A percentile compares a stretch with the other conserved stretches of the same genome.
phyloP scores from a whole-genome alignment of 345 rosid genomes.

The Camelina sativa region DNA sequence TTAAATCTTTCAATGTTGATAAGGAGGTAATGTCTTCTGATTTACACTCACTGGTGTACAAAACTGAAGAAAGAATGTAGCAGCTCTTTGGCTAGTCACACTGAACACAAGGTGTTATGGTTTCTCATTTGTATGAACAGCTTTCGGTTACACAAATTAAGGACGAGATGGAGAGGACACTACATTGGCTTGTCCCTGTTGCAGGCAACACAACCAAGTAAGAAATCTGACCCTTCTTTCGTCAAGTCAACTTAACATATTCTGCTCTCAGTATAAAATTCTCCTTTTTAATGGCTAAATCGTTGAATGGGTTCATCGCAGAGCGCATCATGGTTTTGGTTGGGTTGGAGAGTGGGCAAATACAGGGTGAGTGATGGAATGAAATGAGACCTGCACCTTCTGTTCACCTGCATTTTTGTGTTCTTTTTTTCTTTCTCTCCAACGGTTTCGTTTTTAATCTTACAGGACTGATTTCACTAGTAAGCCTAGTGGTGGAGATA shows the following conservation, averaged over 20 bases:
- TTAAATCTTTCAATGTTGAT: constrained; percentile 63
- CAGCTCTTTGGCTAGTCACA: constrained; percentile 7
- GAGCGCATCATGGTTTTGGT: constrained; percentile 85
- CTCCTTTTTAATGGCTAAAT: constrained; percentile 11
- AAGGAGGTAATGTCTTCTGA: constrained; percentile 54
- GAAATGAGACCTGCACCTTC: constrained; percentile 18
- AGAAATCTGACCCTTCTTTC: constrained; percentile 21
- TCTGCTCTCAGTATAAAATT: neutral
- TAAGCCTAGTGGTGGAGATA: constrained; percentile 57
- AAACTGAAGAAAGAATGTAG: constrained; percentile 7
- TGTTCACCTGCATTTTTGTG: constrained; percentile 4
- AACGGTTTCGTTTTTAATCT: constrained; percentile 18
- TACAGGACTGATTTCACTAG: constrained; percentile 64
- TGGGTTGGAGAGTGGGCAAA: constrained; percentile 99
- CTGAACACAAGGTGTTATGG: constrained; percentile 10
- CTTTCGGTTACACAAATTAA: constrained; percentile 73
- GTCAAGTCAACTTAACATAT: neutral
- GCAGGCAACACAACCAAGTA: constrained; percentile 95
- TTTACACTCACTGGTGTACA: constrained; percentile 8
- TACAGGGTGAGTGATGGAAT: constrained; percentile 62
- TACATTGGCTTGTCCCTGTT: constrained; percentile 95
- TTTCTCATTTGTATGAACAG: constrained; percentile 50
- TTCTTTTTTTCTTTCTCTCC: neutral
- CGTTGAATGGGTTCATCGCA: constrained; percentile 43
- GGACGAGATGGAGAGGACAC: constrained; percentile 96